Evolutionary conservation across 208 protist species (phyloP).

Genomic region (Trypanosoma scelopori): DNA sequence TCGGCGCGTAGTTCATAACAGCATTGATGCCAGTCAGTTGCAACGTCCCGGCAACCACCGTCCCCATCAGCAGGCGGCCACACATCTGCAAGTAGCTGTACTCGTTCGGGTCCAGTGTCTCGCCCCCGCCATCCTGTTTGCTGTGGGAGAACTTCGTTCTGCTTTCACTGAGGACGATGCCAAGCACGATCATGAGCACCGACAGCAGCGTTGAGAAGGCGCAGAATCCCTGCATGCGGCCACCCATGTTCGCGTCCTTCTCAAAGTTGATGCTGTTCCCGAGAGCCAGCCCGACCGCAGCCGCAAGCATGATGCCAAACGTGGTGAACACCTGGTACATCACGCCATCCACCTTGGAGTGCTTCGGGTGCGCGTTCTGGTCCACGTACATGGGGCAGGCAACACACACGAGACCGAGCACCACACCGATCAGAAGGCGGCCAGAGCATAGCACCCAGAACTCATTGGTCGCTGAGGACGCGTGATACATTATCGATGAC

Average conservation of each 20-base stretch:
- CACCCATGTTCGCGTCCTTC: constrained; percentile 44
- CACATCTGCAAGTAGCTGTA: constrained; percentile 53
- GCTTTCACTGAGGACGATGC: constrained; percentile 34
- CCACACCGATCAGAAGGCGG: constrained; percentile 74
- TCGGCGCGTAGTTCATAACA: constrained; percentile 87
- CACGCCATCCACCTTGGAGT: constrained; percentile 59
- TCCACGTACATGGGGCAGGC: constrained; percentile 75
- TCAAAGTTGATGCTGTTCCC: constrained; percentile 45
- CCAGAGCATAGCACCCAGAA: constrained; percentile 73
- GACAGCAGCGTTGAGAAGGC: constrained; percentile 65
- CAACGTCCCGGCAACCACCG: constrained; percentile 54
- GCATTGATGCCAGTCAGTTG: constrained; percentile 89
- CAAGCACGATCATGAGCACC: constrained; percentile 43
- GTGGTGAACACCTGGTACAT: constrained; percentile 84
- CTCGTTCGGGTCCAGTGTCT: constrained; percentile 40
- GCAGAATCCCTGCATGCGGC: constrained; percentile 68
- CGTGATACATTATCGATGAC: constrained; percentile 62
- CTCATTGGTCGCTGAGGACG: constrained; percentile 42
- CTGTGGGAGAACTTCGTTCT: constrained; percentile 9
- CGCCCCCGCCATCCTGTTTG: constrained; percentile 21
- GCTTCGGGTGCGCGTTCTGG: constrained; percentile 62
- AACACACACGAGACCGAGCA: constrained; percentile 62
- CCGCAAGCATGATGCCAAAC: constrained; percentile 82
- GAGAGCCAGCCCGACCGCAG: constrained; percentile 56
- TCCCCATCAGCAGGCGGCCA: constrained; percentile 45